These are phyloP conservation scores for Mycena kentingensis DNA, from an alignment of 768 basidiomycete genomes.

Conservation along the genomic window DNA sequence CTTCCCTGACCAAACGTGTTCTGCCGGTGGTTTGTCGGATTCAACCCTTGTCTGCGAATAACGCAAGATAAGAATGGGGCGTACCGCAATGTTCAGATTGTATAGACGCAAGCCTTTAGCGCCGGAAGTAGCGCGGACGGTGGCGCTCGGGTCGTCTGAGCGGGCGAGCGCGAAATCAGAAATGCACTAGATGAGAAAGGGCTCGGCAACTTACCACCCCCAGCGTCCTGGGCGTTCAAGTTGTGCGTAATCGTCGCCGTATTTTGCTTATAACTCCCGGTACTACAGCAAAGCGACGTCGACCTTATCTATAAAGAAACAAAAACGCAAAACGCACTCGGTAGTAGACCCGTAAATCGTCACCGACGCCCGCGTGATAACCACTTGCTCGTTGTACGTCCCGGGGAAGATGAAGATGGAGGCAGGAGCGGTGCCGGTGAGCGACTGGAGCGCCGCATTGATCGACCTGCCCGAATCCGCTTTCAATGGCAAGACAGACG, in stretches of 20 bases:
- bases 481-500: neutral
- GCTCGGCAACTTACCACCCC: conserved; percentile 16
- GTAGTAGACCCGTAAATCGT: conserved; percentile 30
- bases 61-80: neutral
- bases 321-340: conserved; percentile 15
- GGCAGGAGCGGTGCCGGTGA: conserved; percentile 22
- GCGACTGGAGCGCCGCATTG: conserved; percentile 26
- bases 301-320: neutral
- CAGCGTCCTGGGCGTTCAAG: conserved; percentile 30
- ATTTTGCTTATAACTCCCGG: conserved; percentile 27
- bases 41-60: neutral
- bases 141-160: conserved; percentile 29
- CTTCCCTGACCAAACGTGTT: conserved; percentile 29
- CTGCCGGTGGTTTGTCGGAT: neutral
- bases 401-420: conserved; percentile 30
- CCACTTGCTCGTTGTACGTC: conserved; percentile 32
- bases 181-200: too few species aligned
- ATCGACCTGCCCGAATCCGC: conserved; percentile 21
- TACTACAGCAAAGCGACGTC: conserved; percentile 9
- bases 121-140: conserved; percentile 26
- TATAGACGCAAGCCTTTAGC: conserved; percentile 26
- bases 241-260: conserved; percentile 30
- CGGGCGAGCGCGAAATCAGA: too few species aligned
- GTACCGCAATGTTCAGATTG: conserved; percentile 26
- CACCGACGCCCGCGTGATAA: conserved; percentile 23